Base-by-base conservation (phyloP, 1,284 basidiomycete genomes). In the Takashimella tepidaria region DNA sequence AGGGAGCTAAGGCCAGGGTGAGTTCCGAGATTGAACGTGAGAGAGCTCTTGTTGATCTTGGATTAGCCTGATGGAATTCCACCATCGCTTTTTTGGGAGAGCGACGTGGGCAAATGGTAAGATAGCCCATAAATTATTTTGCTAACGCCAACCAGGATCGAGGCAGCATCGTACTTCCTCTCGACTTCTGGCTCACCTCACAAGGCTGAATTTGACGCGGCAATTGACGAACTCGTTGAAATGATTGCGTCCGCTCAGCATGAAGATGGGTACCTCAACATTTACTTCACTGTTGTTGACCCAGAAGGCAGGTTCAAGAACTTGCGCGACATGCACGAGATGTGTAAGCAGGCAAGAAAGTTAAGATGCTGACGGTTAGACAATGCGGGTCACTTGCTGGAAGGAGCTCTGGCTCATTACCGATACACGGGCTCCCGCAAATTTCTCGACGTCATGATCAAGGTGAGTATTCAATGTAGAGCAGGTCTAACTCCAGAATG, bases 261-360 rank as follows among this genome's bases (percentile, higher is more conserved):
- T 24, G 58, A 58, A 2, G 67, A 69, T 49, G 67, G 67, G 13
- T 69, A 69, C 45, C 50, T 69, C 37, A 57, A 64, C 43, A 63
- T 67, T 46, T 69, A 69, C 57, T 69, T 69, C 44, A 63, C 59
- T 10, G 64, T 68, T 10, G 67, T 67, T 1, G 67, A 69, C 47
- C 51, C 54, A 2, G 56, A 45, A 22, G 67, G 67, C 1, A 49
- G 59, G 20, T 64, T 65, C 62, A 57, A 63, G 58, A 67, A 69
- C 49, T 54, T 69, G 11, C 51, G 66, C 22, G 66, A 64, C 54
- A 60, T 64, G 62, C 65, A 67, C 51, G 67, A 69, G 56, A 67
- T 67, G 64, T 66, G 66, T 67, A 50, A 59, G 66, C 62, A 20
- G 1, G 48, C 16, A 48, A 16, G 5, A 47, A 24, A 19, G 40